Percentiles rank a stretch among this genome's conserved stretches.
These are phyloP conservation scores for Vaccinium myrtillus DNA, from an alignment of 148 eudicot genomes.

Conservation along the genomic window DNA sequence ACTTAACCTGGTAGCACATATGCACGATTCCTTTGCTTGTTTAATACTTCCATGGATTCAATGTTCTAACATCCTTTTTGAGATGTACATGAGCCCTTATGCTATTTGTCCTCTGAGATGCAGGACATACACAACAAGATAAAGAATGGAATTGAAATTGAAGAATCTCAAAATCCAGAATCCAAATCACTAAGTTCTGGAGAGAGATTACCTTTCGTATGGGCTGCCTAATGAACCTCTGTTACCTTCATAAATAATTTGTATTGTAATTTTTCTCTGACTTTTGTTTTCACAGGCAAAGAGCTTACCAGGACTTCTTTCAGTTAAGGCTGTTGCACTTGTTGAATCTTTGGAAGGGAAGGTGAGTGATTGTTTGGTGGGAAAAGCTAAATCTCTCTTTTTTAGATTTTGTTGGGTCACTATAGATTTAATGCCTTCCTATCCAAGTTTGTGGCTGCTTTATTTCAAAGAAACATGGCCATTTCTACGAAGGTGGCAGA, in stretches of 20 bases:
- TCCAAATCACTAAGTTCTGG: conserved; percentile 56
- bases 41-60: not conserved
- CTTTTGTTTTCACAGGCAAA: conserved; percentile 53
- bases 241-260: conserved; percentile 7
- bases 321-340: conserved; percentile 61
- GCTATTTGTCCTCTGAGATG: conserved; percentile 10
- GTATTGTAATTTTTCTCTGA: not conserved
- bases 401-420: not conserved
- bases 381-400: not conserved
- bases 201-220: conserved; percentile 73
- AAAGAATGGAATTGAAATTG: conserved; percentile 80
- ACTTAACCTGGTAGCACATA: conserved; percentile 55
- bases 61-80: not conserved
- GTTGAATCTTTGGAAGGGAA: conserved; percentile 89
- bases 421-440: not conserved
- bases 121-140: conserved; percentile 82
- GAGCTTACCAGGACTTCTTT: conserved; percentile 63
- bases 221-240: conserved; percentile 19
- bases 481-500: not conserved
- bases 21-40: not conserved
- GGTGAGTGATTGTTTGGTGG: conserved; percentile 39
- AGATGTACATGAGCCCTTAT: conserved; percentile 14
- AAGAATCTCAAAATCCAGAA: conserved; percentile 60
- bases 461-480: not conserved
- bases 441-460: not conserved